phyloP scores from a whole-genome alignment of 1,139 yeast genomes.

The Saccharomycopsis hybrid region DNA sequence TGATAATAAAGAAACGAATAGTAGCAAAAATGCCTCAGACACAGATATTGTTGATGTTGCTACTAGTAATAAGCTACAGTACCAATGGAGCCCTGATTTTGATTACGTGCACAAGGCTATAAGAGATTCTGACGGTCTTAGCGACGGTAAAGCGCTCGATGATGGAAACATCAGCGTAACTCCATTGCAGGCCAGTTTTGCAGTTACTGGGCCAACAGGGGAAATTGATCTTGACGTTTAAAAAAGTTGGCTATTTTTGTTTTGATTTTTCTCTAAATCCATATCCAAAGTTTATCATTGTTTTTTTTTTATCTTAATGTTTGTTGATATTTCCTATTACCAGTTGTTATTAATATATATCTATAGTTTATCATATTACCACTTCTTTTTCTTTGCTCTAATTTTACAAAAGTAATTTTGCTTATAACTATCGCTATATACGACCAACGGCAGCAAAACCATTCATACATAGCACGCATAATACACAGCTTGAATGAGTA shows the following conservation, averaged over 20 bases:
- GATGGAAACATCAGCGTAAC: constrained; percentile 62
- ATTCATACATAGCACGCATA: too few species aligned
- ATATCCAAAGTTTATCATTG: neutral
- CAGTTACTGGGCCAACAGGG: constrained; percentile 50
- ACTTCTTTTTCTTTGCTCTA: too few species aligned
- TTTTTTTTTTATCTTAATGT: neutral
- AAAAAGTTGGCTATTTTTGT: constrained; percentile 26
- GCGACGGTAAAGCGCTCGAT: constrained; percentile 50
- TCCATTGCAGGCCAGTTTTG: constrained; percentile 73
- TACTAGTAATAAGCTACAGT: constrained; percentile 39
- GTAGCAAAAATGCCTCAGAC: constrained; percentile 23
- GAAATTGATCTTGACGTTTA: constrained; percentile 32
- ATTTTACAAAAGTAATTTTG: too few species aligned
- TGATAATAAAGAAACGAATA: constrained; percentile 23
- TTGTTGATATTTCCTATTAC: neutral
- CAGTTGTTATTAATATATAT: too few species aligned
- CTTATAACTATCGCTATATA: too few species aligned
- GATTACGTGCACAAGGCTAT: constrained; percentile 59
- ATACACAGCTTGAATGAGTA: too few species aligned
- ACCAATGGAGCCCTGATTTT: constrained; percentile 82
- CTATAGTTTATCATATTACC: neutral
- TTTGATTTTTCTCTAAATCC: constrained; percentile 26
- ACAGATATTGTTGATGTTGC: constrained; percentile 41
- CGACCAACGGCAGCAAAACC: too few species aligned
- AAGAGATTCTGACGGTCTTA: constrained; percentile 39